phyloP scores from a whole-genome alignment of 768 basidiomycete species.

The Naematelia encephala region DNA sequence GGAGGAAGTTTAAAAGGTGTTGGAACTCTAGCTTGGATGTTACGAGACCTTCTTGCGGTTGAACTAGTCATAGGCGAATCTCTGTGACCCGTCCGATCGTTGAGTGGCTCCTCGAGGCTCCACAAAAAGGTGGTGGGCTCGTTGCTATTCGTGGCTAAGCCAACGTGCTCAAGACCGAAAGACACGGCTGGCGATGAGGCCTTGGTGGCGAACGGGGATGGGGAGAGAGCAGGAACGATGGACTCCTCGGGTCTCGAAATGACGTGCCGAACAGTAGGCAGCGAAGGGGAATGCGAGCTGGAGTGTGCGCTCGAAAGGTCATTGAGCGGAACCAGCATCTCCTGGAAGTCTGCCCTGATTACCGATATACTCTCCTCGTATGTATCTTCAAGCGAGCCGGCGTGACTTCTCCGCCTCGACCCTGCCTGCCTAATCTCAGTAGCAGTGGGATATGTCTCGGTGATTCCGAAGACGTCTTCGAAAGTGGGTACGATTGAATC shows the following conservation, averaged over 20 bases:
- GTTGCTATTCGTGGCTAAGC: background rate
- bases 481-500: background rate
- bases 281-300: background rate
- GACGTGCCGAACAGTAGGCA: background rate
- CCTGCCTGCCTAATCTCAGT: background rate
- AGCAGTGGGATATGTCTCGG: background rate
- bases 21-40: background rate
- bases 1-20: background rate
- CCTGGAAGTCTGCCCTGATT: background rate
- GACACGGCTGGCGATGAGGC: no score
- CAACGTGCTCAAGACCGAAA: no score
- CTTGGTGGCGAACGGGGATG: no score
- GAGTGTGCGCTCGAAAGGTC: background rate
- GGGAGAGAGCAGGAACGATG: no score
- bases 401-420: no score
- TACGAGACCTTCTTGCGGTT: background rate
- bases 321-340: background rate
- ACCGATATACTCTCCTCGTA: background rate
- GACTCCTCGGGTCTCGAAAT: background rate
- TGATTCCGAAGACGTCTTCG: background rate
- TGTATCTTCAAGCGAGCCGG: background rate
- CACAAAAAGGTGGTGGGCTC: background rate
- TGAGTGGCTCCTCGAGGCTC: background rate
- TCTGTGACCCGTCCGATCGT: background rate
- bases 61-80: background rate